Base-by-base conservation (phyloP, 176 grass and related monocot species). In the Zea luxurians region DNA sequence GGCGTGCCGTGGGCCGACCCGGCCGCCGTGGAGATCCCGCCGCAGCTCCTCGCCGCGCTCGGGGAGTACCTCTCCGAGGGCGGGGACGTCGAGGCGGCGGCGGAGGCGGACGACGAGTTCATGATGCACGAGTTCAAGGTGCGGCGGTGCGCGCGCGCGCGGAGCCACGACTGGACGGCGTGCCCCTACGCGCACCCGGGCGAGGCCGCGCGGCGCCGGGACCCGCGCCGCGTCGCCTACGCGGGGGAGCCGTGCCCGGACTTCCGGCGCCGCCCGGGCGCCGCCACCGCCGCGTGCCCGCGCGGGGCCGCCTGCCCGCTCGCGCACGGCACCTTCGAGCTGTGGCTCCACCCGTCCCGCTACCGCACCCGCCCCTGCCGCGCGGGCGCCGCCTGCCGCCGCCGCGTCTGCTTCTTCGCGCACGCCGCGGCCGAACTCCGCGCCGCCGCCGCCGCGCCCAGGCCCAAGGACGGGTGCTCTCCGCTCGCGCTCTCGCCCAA, bases 51-150 rank as follows among this genome's bases (percentile, higher is more conserved):
- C 8, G 89, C 80, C 0, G 80, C 91, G 38, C 37, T 94, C 2
- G 86, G 88, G 0, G 78, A 90, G 58, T 91, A 91, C 64, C 78
- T 82, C 38, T 40, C 38, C 38, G 38, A 5, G 13, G 43, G 6
- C 12, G 75, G 52, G 41, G 60, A 38, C 15, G 34, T 50, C 18
- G 64, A 35, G 2, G 11, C 48, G 0, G 18, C 60, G 15, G 64
- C 74, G 15, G 88, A 85, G 60, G 78, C 94, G 0, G 93, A 90
- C 36, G 95, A 98, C 70, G 96, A 99, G 86, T 99, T 99, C 68
- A 91, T 93, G 85, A 95, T 99, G 92, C 90, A 92, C 71, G 96
- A 95, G 85, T 94, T 99, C 85, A 99, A 99, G 85, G 89, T 99
- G 71, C 86, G 92, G 71, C 85, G 96, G 48, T 99, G 96, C 63